Conservation (phyloP, 768 basidiomycete species). For the Tulasnella sp. region DNA sequence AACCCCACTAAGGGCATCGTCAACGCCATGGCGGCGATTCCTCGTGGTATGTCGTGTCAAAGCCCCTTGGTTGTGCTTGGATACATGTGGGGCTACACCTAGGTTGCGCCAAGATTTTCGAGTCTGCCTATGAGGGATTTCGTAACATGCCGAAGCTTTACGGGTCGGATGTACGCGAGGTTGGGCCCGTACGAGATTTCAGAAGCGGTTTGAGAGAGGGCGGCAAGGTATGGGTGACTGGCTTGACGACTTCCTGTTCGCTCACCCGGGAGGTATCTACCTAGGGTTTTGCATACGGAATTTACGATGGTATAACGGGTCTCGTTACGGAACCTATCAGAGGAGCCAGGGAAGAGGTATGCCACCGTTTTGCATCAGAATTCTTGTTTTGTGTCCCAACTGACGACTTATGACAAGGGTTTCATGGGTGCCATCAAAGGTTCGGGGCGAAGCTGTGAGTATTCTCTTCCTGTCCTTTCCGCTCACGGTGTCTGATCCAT, state of each 20-base stretch:
- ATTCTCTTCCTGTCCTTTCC: background rate
- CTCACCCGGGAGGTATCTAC: too few species aligned
- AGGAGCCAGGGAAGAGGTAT: slow-evolving; percentile 31
- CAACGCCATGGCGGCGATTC: slow-evolving; percentile 37
- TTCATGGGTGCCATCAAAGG: slow-evolving; percentile 30
- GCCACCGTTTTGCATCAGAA: background rate
- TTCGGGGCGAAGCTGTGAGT: slow-evolving; percentile 28
- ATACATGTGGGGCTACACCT: background rate
- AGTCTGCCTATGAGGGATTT: slow-evolving; percentile 36
- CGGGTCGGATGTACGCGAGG: slow-evolving; percentile 33
- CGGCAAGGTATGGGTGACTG: slow-evolving; percentile 35
- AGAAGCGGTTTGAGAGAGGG: slow-evolving; percentile 36
- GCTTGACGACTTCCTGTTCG: background rate
- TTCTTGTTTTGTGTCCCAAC: slow-evolving; percentile 3
- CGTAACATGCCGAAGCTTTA: slow-evolving; percentile 33
- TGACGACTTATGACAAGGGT: slow-evolving; percentile 22
- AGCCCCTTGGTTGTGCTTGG: background rate
- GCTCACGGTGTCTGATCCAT: background rate
- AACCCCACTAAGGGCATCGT: slow-evolving; percentile 35
- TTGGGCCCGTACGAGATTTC: slow-evolving; percentile 35
- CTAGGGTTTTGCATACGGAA: slow-evolving; percentile 27
- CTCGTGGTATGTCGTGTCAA: slow-evolving; percentile 27
- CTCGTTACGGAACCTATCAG: slow-evolving; percentile 30
- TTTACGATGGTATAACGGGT: slow-evolving; percentile 32
- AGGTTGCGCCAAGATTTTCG: slow-evolving; percentile 36